Percentiles rank a stretch among this genome's conserved stretches.
phyloP scores from a whole-genome alignment of 257 asterid genomes.

The Handroanthus guayacan region DNA sequence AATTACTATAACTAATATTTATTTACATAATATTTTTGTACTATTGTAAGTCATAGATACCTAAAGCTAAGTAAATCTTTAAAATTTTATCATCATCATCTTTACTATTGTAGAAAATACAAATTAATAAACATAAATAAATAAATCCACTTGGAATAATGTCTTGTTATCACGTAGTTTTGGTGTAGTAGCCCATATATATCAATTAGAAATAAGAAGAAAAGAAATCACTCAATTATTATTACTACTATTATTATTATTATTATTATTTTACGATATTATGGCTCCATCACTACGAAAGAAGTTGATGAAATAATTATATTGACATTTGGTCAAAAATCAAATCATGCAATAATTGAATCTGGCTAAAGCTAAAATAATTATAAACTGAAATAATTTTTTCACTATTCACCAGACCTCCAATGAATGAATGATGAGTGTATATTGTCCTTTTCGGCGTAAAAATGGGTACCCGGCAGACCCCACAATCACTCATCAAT shows the following conservation, averaged over 20 bases:
- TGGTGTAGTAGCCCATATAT: too few species aligned
- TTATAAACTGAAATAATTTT: constrained; percentile 22
- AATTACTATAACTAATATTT: too few species aligned
- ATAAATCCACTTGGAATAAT: too few species aligned
- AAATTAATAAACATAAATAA: too few species aligned
- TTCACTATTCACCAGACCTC: constrained; percentile 9
- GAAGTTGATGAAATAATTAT: constrained; percentile 29
- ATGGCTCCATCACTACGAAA: constrained; percentile 16
- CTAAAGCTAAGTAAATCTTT: too few species aligned
- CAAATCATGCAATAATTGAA: constrained; percentile 40
- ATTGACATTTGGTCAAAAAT: constrained; percentile 31
- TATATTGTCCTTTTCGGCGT: constrained; percentile 27
- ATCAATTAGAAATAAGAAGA: neutral
- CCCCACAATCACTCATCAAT: constrained; percentile 25
- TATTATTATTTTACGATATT: neutral
- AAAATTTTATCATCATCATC: too few species aligned
- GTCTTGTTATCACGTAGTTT: too few species aligned
- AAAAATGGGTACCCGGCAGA: constrained; percentile 13
- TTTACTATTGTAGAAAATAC: too few species aligned
- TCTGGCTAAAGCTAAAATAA: constrained; percentile 18
- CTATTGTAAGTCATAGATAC: too few species aligned
- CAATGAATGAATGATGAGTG: constrained; percentile 40
- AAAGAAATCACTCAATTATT: neutral
- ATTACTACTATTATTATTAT: neutral
- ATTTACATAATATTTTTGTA: too few species aligned